Base-by-base conservation (phyloP, 305 asterid species). In the Nicotiana rustica region DNA sequence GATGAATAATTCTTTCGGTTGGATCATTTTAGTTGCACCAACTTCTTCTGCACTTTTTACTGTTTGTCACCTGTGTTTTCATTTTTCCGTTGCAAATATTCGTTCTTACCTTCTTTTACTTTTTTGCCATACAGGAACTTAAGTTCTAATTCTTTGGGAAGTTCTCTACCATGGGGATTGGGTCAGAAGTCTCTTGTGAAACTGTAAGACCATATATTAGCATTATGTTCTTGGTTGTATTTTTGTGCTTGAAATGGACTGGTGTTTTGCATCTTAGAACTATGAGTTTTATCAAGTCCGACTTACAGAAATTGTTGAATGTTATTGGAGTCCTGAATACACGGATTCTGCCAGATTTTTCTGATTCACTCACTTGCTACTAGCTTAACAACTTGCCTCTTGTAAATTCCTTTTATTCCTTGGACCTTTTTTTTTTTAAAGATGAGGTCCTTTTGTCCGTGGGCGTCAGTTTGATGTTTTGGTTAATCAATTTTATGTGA, bases 111-210 rank as follows among this genome's bases (percentile, higher is more conserved):
- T 25, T 25, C 29, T 25, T 25, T 25, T 25, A 25, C 29, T 25
- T 25, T 25, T 25, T 77, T 86, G 49, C 2, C 71, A 84, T 87
- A 91, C 94, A 96, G 99, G 94, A 96, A 96, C 84, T 88, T 96
- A 91, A 96, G 98, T 85, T 86, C 96, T 61, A 96, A 96, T 89
- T 88, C 96, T 38, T 83, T 96, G 87, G 95, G 91, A 35, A 97
- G 98, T 75, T 85, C 81, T 84, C 82, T 96, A 52, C 99, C 99
- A 19, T 82, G 89, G 76, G 97, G 92, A 21, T 80, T 95, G 91
- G 93, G 96, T 59, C 92, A 91, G 84, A 92, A 92, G 82, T 95
- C 99, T 84, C 99, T 96, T 19, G 95, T 93, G 86, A 96, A 96
- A 90, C 91, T 96, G 99, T 96, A 92, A 93, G 99, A 84, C 84